Base-by-base conservation (phyloP, 1,139 yeast species). In the Barnettozyma hawaiiensis region DNA sequence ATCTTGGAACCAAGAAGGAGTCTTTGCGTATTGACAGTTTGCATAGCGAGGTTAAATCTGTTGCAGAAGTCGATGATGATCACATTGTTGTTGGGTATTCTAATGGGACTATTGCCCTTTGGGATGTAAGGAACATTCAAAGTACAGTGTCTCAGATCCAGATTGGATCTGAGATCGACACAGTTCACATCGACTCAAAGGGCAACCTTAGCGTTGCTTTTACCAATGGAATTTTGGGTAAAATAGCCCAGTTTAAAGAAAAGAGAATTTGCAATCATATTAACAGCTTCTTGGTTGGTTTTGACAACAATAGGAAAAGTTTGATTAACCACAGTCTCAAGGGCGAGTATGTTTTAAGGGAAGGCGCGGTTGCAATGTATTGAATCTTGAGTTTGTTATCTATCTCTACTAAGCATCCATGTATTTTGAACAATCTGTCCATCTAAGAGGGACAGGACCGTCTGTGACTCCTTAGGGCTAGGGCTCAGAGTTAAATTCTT, bases 21-120 rank as follows among this genome's bases (percentile, higher is more conserved):
- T 35, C 40, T 16, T 37, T 41, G 6, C 58, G 48, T 43, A 31
- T 57, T 7, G 49, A 60, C 4, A 52, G 53, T 41, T 48, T 37
- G 10, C 51, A 24, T 52, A 39, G 40, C 9, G 31, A 35, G 11
- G 27, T 21, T 7, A 59, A 45, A 37, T 41, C 54, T 12, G 35
- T 58, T 2, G 42, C 43, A 19, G 58, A 55, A 20, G 44, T 49
- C 23, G 43, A 46, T 3, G 54, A 55, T 2, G 28, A 27, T 2
- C 31, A 61, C 44, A 42, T 69, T 0, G 56, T 59, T 39, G 67
- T 66, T 14, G 83, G 80, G 1, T 75, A 76, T 54, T 63, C 60
- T 15, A 64, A 71, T 45, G 83, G 82, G 0, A 53, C 52, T 1
- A 49, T 78, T 3, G 61, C 67, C 0, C 42, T 57, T 11, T 71